phyloP scores from a whole-genome alignment of 202 grass and related monocot species.

The Musa balbisiana region DNA sequence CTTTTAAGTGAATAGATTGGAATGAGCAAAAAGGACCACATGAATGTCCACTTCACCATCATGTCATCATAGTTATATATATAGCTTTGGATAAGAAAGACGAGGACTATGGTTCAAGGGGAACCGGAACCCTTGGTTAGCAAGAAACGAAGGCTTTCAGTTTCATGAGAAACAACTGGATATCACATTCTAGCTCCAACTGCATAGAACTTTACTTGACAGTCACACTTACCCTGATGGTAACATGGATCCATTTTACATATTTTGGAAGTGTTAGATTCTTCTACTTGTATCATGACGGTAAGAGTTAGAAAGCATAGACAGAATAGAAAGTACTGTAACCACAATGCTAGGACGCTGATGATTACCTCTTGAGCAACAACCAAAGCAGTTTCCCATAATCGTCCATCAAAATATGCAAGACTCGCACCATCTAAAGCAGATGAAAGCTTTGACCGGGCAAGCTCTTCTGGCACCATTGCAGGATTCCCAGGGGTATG shows the following conservation, averaged over 20 bases:
- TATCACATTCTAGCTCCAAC: too few species aligned
- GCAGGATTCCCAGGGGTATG: conserved; percentile 73
- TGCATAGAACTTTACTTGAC: too few species aligned
- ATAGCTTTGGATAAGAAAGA: too few species aligned
- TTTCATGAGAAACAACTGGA: too few species aligned
- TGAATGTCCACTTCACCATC: neutral
- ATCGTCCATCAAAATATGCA: conserved; percentile 75
- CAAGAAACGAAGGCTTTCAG: too few species aligned
- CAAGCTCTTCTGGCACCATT: conserved; percentile 69
- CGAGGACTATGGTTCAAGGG: too few species aligned
- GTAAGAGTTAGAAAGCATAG: neutral
- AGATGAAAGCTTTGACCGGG: conserved; percentile 45
- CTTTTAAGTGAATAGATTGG: neutral
- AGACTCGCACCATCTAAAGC: conserved; percentile 54
- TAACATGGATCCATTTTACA: neutral
- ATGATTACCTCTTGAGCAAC: conserved; percentile 89
- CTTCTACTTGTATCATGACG: neutral
- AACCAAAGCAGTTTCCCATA: conserved; percentile 77
- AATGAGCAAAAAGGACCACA: neutral
- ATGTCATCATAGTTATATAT: neutral
- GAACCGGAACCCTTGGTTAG: too few species aligned
- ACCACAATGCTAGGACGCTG: neutral
- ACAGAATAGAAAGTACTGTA: neutral
- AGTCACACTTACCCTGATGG: neutral
- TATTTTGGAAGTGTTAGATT: neutral